These are phyloP conservation scores for Nigrospora sphaerica DNA, from an alignment of 2,329 filamentous ascomycete species.

Conservation along the genomic window DNA sequence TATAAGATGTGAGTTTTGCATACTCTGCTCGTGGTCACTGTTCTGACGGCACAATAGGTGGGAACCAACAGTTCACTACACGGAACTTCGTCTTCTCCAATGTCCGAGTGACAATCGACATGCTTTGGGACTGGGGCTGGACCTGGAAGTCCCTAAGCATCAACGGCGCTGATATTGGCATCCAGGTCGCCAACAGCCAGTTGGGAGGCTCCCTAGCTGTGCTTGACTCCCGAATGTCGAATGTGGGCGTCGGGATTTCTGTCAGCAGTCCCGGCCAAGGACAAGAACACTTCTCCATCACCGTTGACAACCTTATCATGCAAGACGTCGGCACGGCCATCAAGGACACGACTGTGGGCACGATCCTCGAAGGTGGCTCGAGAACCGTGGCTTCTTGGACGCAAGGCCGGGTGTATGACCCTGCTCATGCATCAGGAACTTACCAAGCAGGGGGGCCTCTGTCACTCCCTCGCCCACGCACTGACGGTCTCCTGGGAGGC, in stretches of 20 bases:
- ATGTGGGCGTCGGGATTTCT: no score
- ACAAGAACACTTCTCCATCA: constrained; percentile 39
- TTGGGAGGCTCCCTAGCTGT: constrained; percentile 47
- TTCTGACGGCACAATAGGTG: constrained; percentile 71
- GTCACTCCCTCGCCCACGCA: no score
- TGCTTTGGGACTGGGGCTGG: constrained; percentile 56
- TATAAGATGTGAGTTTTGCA: constrained; percentile 33
- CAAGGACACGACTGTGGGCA: constrained; percentile 25
- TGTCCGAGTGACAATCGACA: constrained; percentile 44
- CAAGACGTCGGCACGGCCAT: constrained; percentile 19
- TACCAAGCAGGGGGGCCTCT: no score
- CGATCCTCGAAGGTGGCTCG: no score
- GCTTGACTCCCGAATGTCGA: constrained; percentile 16
- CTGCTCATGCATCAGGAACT: no score
- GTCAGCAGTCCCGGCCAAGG: no score
- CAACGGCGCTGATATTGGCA: constrained; percentile 3
- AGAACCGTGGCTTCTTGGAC: no score
- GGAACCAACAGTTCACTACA: constrained; percentile 64
- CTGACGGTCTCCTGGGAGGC: no score
- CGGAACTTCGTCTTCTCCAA: constrained; percentile 46
- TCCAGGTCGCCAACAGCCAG: constrained; percentile 27
- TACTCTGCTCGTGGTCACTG: no score
- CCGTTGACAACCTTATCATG: constrained; percentile 40
- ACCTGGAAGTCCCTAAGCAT: not conserved
- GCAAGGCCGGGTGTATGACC: no score